Evolutionary conservation across 192 early-diverging fungal species (phyloP).

Genomic region (Coemansia sp.): DNA sequence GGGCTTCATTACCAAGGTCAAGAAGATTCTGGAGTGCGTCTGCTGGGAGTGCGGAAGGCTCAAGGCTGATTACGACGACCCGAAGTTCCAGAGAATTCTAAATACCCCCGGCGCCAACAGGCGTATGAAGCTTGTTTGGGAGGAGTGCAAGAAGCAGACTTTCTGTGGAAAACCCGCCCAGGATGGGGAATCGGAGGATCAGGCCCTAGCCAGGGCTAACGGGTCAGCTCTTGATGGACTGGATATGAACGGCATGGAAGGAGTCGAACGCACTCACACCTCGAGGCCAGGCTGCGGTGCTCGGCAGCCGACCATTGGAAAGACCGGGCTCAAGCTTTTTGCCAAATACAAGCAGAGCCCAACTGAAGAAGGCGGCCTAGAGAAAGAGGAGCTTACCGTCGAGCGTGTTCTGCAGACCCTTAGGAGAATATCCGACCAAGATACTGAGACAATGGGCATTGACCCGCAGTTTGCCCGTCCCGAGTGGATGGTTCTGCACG

Average conservation of each 20-base stretch:
- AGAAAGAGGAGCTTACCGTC: slow-evolving; percentile 66
- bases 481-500: slow-evolving; percentile 97
- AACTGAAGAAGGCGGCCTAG: slow-evolving; percentile 42
- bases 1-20: slow-evolving; percentile 90
- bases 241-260: slow-evolving; percentile 1
- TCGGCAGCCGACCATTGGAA: slow-evolving; percentile 78
- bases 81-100: slow-evolving; percentile 64
- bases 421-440: slow-evolving; percentile 82
- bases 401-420: slow-evolving; percentile 79
- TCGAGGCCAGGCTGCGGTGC: slow-evolving; percentile 79
- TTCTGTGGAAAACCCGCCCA: slow-evolving; percentile 73
- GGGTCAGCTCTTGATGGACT: not conserved
- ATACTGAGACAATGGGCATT: slow-evolving; percentile 82
- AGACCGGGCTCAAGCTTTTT: slow-evolving; percentile 73
- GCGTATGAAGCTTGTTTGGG: slow-evolving; percentile 84
- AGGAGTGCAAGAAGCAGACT: slow-evolving; percentile 78
- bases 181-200: slow-evolving; percentile 45
- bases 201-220: slow-evolving; percentile 8
- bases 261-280: slow-evolving; percentile 55
- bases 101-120: slow-evolving; percentile 67
- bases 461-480: slow-evolving; percentile 89
- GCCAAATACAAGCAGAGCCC: slow-evolving; percentile 29
- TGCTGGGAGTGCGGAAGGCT: slow-evolving; percentile 93
- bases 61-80: slow-evolving; percentile 76
- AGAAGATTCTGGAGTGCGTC: slow-evolving; percentile 96